Conservation (phyloP, 2,329 filamentous ascomycete genomes). For the Cladosporium halotolerans region DNA sequence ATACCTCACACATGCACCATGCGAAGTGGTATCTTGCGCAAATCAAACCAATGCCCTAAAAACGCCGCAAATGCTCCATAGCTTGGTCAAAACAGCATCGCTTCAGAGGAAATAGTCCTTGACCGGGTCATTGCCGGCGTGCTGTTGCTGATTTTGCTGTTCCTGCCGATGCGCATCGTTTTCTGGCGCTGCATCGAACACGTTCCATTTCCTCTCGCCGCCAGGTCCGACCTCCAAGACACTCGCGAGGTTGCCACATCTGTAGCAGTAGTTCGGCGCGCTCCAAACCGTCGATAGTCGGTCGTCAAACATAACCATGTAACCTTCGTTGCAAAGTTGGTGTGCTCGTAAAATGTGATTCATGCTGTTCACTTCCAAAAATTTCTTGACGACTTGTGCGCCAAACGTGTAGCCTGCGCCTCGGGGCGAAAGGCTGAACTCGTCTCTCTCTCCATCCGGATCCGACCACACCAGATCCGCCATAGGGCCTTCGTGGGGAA, state of each 20-base stretch:
- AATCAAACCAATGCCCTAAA: slow-evolving; percentile 1
- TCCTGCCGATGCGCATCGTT: slow-evolving; percentile 83
- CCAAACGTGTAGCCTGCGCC: slow-evolving; percentile 97
- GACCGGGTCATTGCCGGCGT: slow-evolving; percentile 64
- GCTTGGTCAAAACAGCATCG: background rate
- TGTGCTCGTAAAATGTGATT: slow-evolving; percentile 96
- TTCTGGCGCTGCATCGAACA: slow-evolving; percentile 93
- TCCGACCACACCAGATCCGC: slow-evolving; percentile 99
- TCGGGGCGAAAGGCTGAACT: slow-evolving; percentile 88
- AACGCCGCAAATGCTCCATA: slow-evolving; percentile 11
- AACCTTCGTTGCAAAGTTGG: slow-evolving; percentile 96
- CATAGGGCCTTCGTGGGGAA: slow-evolving; percentile 98
- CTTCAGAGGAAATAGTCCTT: slow-evolving; percentile 63
- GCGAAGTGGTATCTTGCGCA: slow-evolving; percentile 15
- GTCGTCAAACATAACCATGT: slow-evolving; percentile 94
- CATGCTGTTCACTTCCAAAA: slow-evolving; percentile 95
- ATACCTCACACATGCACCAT: slow-evolving; percentile 8
- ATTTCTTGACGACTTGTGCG: slow-evolving; percentile 96
- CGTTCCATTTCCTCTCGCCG: slow-evolving; percentile 92
- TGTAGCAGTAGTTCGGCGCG: slow-evolving; percentile 67
- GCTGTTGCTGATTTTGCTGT: slow-evolving; percentile 61
- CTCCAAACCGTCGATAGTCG: slow-evolving; percentile 95
- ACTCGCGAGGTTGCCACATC: slow-evolving; percentile 92
- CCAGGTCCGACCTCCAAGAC: slow-evolving; percentile 92
- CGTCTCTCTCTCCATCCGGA: slow-evolving; percentile 92